These are phyloP conservation scores for Hypomontagnella submonticulosa DNA, from an alignment of 495 filamentous ascomycete species.

Conservation along the genomic window DNA sequence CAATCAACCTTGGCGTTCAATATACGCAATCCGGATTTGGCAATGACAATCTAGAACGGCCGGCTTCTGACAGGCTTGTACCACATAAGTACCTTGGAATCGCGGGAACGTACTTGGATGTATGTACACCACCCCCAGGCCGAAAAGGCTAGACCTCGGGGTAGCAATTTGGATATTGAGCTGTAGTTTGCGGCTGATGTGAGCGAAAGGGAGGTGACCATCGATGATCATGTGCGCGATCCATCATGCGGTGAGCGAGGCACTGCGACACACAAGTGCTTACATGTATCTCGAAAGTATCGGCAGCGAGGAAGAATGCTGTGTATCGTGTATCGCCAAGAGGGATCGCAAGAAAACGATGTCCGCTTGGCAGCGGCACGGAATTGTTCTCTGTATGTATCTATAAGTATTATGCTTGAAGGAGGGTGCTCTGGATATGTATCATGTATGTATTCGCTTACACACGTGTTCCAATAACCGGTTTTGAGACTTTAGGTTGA, in stretches of 20 bases:
- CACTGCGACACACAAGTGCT: slow-evolving; percentile 41
- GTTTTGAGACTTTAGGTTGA: too few species aligned
- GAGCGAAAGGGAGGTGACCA: slow-evolving; percentile 38
- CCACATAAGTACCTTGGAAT: slow-evolving; percentile 24
- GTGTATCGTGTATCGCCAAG: slow-evolving; percentile 21
- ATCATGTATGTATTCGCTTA: too few species aligned
- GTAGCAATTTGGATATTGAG: slow-evolving; percentile 26
- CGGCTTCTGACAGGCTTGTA: slow-evolving; percentile 35
- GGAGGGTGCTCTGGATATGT: too few species aligned
- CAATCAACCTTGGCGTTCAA: slow-evolving; percentile 30
- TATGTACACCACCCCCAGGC: not conserved
- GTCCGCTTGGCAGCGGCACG: not conserved
- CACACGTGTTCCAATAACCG: too few species aligned
- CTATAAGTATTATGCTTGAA: too few species aligned
- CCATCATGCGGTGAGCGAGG: slow-evolving; percentile 42
- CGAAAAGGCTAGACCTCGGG: slow-evolving; percentile 12
- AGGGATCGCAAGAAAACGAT: not conserved
- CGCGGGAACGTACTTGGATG: slow-evolving; percentile 18
- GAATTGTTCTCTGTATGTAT: not conserved
- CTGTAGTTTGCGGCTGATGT: slow-evolving; percentile 42
- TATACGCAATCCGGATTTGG: slow-evolving; percentile 21
- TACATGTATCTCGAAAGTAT: slow-evolving; percentile 40
- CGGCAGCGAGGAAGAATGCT: not conserved
- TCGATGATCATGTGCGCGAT: slow-evolving; percentile 42
- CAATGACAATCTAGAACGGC: slow-evolving; percentile 24